phyloP scores from a whole-genome alignment of 345 rosid species.

The Populus deltoides region DNA sequence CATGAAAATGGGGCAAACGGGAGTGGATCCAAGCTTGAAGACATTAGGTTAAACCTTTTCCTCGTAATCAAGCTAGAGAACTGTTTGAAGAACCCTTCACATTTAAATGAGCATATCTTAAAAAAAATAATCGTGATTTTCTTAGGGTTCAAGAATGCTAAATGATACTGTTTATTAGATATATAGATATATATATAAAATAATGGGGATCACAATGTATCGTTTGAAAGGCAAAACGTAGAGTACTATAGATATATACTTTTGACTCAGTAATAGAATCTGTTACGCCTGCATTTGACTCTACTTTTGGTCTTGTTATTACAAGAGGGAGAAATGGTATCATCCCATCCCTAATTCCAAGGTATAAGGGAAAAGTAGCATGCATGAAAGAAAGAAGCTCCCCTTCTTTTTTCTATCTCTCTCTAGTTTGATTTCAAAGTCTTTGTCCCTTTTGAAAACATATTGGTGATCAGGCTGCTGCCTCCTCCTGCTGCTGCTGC shows the following conservation, averaged over 20 bases:
- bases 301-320: background rate
- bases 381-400: constrained; percentile 17
- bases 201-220: background rate
- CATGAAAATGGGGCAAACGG: too few species aligned
- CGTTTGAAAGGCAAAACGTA: background rate
- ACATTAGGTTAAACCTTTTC: too few species aligned
- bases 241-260: background rate
- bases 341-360: constrained; percentile 18
- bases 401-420: background rate
- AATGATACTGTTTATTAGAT: too few species aligned
- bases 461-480: background rate
- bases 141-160: too few species aligned
- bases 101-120: too few species aligned
- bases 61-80: too few species aligned
- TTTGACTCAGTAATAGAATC: constrained; percentile 11
- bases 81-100: too few species aligned
- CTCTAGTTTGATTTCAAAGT: constrained; percentile 7
- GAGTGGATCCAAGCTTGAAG: too few species aligned
- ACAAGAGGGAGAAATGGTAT: background rate
- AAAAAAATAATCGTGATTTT: too few species aligned
- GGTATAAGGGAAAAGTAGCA: constrained; percentile 15
- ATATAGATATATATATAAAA: too few species aligned
- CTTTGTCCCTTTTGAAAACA: background rate
- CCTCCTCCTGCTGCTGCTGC: background rate
- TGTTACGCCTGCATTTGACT: constrained; percentile 20